These are phyloP conservation scores for Casuarina equisetifolia DNA, from an alignment of 306 rosid genomes.

Conservation along the genomic window DNA sequence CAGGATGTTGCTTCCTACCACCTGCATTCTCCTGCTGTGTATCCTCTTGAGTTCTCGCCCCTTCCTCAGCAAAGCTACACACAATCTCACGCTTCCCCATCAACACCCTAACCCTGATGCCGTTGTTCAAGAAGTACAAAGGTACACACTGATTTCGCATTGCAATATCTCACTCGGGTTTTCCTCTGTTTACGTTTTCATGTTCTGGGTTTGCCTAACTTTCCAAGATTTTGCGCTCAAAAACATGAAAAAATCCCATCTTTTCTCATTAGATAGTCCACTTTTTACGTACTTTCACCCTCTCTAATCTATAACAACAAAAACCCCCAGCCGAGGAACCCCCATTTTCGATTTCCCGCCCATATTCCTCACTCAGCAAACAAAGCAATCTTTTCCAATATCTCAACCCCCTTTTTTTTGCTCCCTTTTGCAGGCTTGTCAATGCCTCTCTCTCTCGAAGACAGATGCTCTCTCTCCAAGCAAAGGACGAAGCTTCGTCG, in stretches of 20 bases:
- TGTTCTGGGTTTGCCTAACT: conserved; percentile 8
- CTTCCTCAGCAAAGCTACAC: conserved; percentile 43
- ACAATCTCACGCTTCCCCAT: conserved; percentile 72
- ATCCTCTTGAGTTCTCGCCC: conserved; percentile 39
- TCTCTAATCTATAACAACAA: not conserved
- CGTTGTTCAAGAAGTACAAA: conserved; percentile 66
- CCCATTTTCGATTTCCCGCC: not conserved
- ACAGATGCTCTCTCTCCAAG: conserved; percentile 34
- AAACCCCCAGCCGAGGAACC: not conserved
- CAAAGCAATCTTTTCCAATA: conserved; percentile 5
- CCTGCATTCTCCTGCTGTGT: conserved; percentile 71
- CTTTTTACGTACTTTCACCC: not conserved
- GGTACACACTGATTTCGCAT: conserved; percentile 36
- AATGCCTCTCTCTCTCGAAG: conserved; percentile 63
- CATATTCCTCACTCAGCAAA: conserved; percentile 27
- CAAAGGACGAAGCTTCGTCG: conserved; percentile 30
- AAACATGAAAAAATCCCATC: not conserved
- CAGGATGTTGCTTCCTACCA: conserved; percentile 61
- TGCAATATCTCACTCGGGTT: conserved; percentile 10
- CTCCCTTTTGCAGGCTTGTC: conserved; percentile 51
- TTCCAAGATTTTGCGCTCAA: conserved; percentile 3
- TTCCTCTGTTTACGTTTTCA: conserved; percentile 8
- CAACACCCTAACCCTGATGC: conserved; percentile 87
- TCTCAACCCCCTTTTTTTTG: conserved; percentile 8
- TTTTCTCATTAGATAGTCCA: not conserved